Conservation (phyloP, 2,329 filamentous ascomycete genomes). For the Beauveria sp. region DNA sequence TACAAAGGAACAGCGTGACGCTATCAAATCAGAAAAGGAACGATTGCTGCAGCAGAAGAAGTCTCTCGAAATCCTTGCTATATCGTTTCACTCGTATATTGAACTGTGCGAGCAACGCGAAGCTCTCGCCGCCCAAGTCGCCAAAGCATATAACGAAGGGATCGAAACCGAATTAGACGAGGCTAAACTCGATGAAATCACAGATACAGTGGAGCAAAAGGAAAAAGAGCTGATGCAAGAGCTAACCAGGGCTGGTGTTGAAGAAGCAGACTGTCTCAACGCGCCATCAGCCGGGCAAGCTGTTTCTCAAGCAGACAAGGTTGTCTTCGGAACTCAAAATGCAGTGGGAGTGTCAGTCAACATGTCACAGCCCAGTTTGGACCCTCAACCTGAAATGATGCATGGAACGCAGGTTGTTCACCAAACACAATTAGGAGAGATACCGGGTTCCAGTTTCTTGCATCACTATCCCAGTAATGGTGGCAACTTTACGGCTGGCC, state of each 20-base stretch:
- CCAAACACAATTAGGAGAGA: slow-evolving; percentile 39
- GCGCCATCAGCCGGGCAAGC: slow-evolving; percentile 12
- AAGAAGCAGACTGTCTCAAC: slow-evolving; percentile 32
- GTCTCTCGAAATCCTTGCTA: slow-evolving; percentile 32
- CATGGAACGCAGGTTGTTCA: slow-evolving; percentile 40
- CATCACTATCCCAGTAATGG: slow-evolving; percentile 11
- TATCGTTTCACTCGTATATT: slow-evolving; percentile 35
- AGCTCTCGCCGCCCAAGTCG: slow-evolving; percentile 37
- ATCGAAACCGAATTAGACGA: slow-evolving; percentile 46
- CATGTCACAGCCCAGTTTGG: slow-evolving; percentile 26
- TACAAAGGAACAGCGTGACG: slow-evolving; percentile 35
- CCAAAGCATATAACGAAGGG: slow-evolving; percentile 42
- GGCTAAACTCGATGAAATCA: slow-evolving; percentile 39
- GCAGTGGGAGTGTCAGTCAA: slow-evolving; percentile 21
- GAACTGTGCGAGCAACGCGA: slow-evolving; percentile 36
- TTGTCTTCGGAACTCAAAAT: slow-evolving; percentile 38
- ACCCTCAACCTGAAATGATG: slow-evolving; percentile 23
- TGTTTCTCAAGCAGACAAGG: slow-evolving; percentile 13
- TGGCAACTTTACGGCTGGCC: background rate
- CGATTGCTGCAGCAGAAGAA: slow-evolving; percentile 38
- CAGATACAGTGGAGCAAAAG: slow-evolving; percentile 34
- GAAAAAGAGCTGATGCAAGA: slow-evolving; percentile 34
- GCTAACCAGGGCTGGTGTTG: slow-evolving; percentile 38
- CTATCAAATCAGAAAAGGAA: slow-evolving; percentile 43
- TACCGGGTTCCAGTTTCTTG: slow-evolving; percentile 18